Percentiles rank a stretch among this genome's conserved stretches.
These are phyloP conservation scores for Haplosporangium sp. DNA, from an alignment of 371 early-diverging fungal genomes.

Conservation along the genomic window DNA sequence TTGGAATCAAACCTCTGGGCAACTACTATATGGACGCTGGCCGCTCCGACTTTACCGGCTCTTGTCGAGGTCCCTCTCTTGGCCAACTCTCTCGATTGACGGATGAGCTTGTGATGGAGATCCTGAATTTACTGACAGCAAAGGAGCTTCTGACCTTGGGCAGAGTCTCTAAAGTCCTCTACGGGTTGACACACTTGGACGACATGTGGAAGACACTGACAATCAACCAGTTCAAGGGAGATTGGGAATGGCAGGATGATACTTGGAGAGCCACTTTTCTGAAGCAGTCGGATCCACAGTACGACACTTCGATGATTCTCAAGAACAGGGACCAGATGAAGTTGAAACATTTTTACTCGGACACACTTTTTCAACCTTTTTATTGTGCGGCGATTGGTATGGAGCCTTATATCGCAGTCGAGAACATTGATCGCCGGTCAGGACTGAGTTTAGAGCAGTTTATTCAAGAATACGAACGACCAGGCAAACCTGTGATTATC, in stretches of 20 bases:
- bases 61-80: conserved; percentile 57
- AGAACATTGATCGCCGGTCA: conserved; percentile 64
- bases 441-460: conserved; percentile 58
- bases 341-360: conserved; percentile 63
- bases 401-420: conserved; percentile 58
- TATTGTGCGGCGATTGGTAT: conserved; percentile 62
- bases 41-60: conserved; percentile 44
- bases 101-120: conserved; percentile 61
- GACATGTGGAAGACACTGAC: conserved; percentile 66
- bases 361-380: conserved; percentile 67
- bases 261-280: conserved; percentile 66
- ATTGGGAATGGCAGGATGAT: conserved; percentile 59
- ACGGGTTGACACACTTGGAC: conserved; percentile 61
- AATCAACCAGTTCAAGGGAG: conserved; percentile 59
- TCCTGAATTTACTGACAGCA: conserved; percentile 49
- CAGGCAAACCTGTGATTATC: conserved; percentile 70
- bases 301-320: conserved; percentile 26
- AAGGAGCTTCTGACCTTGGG: conserved; percentile 56
- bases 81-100: conserved; percentile 57
- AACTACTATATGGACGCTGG: conserved; percentile 63
- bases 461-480: conserved; percentile 60
- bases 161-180: conserved; percentile 57
- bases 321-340: conserved; percentile 37
- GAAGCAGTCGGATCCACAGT: conserved; percentile 31
- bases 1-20: conserved; percentile 71